Conservation (phyloP, 495 filamentous ascomycete species). For the Aspergillus avenaceus region DNA sequence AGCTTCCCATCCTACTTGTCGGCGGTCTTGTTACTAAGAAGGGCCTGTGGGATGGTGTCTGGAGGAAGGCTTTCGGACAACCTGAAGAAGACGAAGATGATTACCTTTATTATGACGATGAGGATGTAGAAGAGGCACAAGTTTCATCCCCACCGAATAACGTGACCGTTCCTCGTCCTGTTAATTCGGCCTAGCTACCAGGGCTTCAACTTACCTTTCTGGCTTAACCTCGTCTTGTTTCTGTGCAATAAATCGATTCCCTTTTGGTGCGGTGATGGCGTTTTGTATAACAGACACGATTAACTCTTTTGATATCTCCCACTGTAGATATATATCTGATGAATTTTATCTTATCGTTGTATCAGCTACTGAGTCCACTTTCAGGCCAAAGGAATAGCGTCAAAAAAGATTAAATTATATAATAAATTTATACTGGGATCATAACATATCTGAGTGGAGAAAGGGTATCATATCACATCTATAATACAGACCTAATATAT, state of each 20-base stretch:
- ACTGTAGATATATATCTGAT: constrained; percentile 3
- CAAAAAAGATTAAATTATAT: no score
- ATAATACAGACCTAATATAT: constrained; percentile 2
- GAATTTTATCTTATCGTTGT: no score
- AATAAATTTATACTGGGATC: no score
- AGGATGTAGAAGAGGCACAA: constrained; percentile 20
- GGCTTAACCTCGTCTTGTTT: neutral
- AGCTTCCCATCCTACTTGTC: constrained; percentile 85
- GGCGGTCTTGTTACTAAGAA: constrained; percentile 92
- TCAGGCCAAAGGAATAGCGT: no score
- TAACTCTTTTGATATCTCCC: neutral
- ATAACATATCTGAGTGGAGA: constrained; percentile 3
- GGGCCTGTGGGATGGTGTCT: constrained; percentile 84
- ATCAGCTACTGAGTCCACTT: no score
- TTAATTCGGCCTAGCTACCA: neutral
- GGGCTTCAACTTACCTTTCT: neutral
- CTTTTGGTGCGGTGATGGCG: constrained; percentile 8
- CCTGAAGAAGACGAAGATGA: constrained; percentile 41
- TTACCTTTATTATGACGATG: constrained; percentile 37
- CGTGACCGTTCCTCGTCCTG: constrained; percentile 4
- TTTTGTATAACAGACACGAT: constrained; percentile 14
- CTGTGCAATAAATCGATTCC: constrained; percentile 16
- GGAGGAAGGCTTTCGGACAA: constrained; percentile 59
- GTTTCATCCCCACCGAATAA: neutral
- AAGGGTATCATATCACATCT: constrained; percentile 9